phyloP scores from a whole-genome alignment of 78 protist species.

The Guillardia theta region DNA sequence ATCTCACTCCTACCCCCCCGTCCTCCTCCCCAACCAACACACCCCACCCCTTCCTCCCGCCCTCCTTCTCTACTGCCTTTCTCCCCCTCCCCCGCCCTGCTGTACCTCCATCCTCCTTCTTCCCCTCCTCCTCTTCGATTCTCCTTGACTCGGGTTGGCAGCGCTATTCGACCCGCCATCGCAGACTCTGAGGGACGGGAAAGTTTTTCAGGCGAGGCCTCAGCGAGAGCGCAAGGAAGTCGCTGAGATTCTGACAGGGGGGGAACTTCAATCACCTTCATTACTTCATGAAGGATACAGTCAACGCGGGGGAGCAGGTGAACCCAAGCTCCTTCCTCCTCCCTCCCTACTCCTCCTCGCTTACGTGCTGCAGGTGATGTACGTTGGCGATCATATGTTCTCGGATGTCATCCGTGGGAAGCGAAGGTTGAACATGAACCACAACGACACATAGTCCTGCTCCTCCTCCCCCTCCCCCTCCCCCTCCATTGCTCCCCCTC shows the following conservation, averaged over 20 bases:
- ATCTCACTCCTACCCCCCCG: too few species aligned
- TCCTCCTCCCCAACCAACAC: too few species aligned
- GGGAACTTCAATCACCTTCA: conserved; percentile 57
- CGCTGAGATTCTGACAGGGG: not conserved
- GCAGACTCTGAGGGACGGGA: not conserved
- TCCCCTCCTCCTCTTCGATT: too few species aligned
- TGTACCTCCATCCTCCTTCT: too few species aligned
- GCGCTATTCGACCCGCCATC: not conserved
- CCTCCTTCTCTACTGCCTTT: too few species aligned
- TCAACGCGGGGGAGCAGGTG: too few species aligned
- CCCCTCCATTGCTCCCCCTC: not conserved
- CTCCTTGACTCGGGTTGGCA: too few species aligned
- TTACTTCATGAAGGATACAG: not conserved
- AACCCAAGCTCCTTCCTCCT: too few species aligned
- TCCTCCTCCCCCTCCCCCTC: not conserved
- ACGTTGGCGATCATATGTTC: conserved; percentile 61
- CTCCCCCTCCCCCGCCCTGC: too few species aligned
- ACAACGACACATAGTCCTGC: not conserved
- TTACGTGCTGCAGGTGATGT: not conserved
- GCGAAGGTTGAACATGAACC: conserved; percentile 38
- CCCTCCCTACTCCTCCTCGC: not conserved
- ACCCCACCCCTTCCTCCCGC: too few species aligned
- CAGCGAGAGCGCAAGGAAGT: too few species aligned
- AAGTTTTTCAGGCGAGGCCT: conserved; percentile 42
- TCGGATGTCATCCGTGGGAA: conserved; percentile 46